A percentile compares a stretch with the other conserved stretches of the same genome.
phyloP scores from a whole-genome alignment of 1,139 yeast species.

The Debaryomyces sp. region DNA sequence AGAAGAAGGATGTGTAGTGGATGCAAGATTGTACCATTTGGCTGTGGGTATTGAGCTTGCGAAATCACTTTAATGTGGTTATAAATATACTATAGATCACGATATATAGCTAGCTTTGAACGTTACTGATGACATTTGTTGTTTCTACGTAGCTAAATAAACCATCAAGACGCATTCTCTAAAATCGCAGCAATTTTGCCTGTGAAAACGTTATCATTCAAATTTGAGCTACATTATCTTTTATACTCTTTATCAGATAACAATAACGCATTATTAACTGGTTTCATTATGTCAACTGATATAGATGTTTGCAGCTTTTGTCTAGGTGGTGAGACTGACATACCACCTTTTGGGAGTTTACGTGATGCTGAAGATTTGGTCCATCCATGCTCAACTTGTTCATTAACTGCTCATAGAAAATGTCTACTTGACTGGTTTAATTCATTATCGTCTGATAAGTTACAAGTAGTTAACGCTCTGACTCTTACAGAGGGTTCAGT shows the following conservation, averaged over 20 bases:
- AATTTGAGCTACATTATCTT: not conserved
- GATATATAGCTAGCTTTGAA: not conserved
- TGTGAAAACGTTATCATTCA: constrained; percentile 1
- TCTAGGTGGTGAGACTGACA: constrained; percentile 41
- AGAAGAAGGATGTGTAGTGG: constrained; percentile 71
- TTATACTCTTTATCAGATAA: not conserved
- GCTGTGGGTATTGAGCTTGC: constrained; percentile 64
- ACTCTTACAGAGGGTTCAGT: constrained; percentile 6
- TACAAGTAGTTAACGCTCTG: constrained; percentile 26
- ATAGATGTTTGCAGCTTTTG: constrained; percentile 39
- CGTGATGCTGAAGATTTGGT: constrained; percentile 43
- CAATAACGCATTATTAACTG: not conserved
- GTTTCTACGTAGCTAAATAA: not conserved
- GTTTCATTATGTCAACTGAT: constrained; percentile 2
- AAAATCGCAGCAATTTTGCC: not conserved
- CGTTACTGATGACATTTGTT: not conserved
- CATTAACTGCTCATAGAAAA: constrained; percentile 40
- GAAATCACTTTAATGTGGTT: not conserved
- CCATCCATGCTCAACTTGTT: constrained; percentile 46
- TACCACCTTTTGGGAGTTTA: constrained; percentile 46
- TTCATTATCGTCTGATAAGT: constrained; percentile 35
- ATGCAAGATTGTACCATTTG: constrained; percentile 83
- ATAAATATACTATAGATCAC: not conserved
- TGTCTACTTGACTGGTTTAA: constrained; percentile 50
- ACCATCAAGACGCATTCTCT: not conserved